A percentile compares a stretch with the other conserved stretches of the same genome.
Evolutionary conservation across 2,329 filamentous ascomycete species (phyloP).

Genomic region (Monosporascus sp.): DNA sequence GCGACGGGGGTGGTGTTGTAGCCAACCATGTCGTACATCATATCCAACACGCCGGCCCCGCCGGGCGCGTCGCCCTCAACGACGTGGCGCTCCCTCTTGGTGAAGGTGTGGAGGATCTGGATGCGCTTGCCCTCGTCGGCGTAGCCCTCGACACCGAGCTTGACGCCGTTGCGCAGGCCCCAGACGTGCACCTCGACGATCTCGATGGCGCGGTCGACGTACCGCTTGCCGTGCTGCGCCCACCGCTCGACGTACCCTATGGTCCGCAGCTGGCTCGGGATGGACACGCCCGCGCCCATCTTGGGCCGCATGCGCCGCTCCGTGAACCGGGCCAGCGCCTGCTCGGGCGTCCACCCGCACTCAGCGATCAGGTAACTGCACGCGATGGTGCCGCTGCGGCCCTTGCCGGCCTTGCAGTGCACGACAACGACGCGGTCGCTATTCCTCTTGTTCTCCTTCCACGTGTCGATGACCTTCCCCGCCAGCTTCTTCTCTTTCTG

Average conservation of each 20-base stretch:
- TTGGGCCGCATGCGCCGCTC: conserved; percentile 81
- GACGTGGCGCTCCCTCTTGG: conserved; percentile 63
- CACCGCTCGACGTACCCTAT: conserved; percentile 85
- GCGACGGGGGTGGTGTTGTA: conserved; percentile 24
- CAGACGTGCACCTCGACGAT: conserved; percentile 85
- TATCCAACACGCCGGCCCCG: conserved; percentile 43
- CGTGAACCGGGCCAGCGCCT: conserved; percentile 59
- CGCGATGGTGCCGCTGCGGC: conserved; percentile 79
- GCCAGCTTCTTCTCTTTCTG: conserved; percentile 27
- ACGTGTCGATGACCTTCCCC: neutral
- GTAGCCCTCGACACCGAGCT: conserved; percentile 79
- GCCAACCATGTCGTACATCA: conserved; percentile 50
- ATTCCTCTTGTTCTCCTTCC: neutral
- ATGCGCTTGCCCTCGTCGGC: conserved; percentile 87
- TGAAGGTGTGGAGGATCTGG: conserved; percentile 76
- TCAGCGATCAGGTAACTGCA: conserved; percentile 90
- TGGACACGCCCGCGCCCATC: conserved; percentile 86
- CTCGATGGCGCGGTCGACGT: conserved; percentile 77
- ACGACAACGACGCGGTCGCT: conserved; percentile 71
- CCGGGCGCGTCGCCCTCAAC: conserved; percentile 54
- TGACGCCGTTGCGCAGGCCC: conserved; percentile 83
- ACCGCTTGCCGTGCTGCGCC: conserved; percentile 69
- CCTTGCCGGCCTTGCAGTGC: conserved; percentile 97
- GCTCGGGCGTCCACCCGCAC: conserved; percentile 55
- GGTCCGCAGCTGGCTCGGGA: conserved; percentile 86